Conservation (phyloP, 73 alveolate genomes). For the Paramecium primaurelia region DNA sequence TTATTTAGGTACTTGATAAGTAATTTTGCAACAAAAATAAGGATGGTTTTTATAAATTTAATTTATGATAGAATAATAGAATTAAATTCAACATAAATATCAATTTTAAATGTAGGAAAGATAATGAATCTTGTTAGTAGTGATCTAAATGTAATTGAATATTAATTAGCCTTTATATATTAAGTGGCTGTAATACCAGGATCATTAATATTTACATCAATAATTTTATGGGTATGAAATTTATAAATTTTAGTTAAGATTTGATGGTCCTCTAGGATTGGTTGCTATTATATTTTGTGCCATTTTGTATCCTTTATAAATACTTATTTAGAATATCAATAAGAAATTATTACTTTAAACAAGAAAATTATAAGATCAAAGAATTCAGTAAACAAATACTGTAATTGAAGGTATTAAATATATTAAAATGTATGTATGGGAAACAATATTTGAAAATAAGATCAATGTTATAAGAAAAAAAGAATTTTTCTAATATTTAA, state of each 20-base stretch:
- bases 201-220: neutral
- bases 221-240: slow-evolving; percentile 17
- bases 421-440: slow-evolving; percentile 65
- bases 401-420: slow-evolving; percentile 60
- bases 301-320: slow-evolving; percentile 35
- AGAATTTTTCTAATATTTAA: slow-evolving; percentile 15
- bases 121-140: slow-evolving; percentile 49
- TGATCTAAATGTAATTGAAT: slow-evolving; percentile 36
- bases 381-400: slow-evolving; percentile 21
- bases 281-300: slow-evolving; percentile 9
- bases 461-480: slow-evolving; percentile 29
- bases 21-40: slow-evolving; percentile 33
- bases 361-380: slow-evolving; percentile 2
- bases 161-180: neutral
- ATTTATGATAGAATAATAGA: slow-evolving; percentile 29
- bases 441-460: neutral
- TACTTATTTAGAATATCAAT: neutral
- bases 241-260: neutral
- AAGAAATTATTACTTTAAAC: neutral
- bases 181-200: slow-evolving; percentile 39
- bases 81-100: neutral
- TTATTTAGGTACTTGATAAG: neutral
- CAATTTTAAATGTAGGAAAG: slow-evolving; percentile 23
- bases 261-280: slow-evolving; percentile 36
- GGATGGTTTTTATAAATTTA: slow-evolving; percentile 39